These are phyloP conservation scores for Leishmania arabica DNA, from an alignment of 208 protist species.

Conservation along the genomic window DNA sequence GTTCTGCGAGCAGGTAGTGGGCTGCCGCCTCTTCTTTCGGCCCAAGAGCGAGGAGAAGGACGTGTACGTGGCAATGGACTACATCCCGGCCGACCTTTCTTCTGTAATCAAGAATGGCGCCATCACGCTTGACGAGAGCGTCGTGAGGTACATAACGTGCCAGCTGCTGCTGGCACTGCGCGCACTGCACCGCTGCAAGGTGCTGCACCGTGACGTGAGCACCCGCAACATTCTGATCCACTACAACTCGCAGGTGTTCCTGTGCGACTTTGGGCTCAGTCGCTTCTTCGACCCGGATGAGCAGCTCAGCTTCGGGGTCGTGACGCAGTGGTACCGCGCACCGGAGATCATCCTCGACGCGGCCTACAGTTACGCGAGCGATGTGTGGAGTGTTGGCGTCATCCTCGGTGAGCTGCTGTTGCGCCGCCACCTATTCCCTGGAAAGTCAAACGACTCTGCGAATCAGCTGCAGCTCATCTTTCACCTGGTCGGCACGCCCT, in stretches of 20 bases:
- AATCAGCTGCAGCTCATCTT: slow-evolving; percentile 95
- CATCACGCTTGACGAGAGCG: slow-evolving; percentile 77
- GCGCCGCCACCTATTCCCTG: slow-evolving; percentile 90
- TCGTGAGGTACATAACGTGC: slow-evolving; percentile 86
- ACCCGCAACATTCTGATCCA: slow-evolving; percentile 92
- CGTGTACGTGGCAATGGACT: slow-evolving; percentile 93
- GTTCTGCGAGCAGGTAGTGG: slow-evolving; percentile 89
- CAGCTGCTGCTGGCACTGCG: slow-evolving; percentile 89
- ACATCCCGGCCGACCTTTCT: slow-evolving; percentile 85
- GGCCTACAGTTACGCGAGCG: slow-evolving; percentile 81
- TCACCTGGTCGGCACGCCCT: slow-evolving; percentile 94
- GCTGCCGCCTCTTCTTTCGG: slow-evolving; percentile 88
- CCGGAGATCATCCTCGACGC: slow-evolving; percentile 93
- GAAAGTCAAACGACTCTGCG: slow-evolving; percentile 93
- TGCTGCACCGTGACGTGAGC: slow-evolving; percentile 88
- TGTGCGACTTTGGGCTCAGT: slow-evolving; percentile 93
- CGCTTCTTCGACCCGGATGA: slow-evolving; percentile 93
- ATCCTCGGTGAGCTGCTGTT: slow-evolving; percentile 93
- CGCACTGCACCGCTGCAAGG: slow-evolving; percentile 84
- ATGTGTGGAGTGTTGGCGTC: slow-evolving; percentile 92
- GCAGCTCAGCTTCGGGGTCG: slow-evolving; percentile 91
- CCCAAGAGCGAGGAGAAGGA: slow-evolving; percentile 90
- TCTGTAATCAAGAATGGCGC: slow-evolving; percentile 78
- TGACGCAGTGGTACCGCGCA: slow-evolving; percentile 93
- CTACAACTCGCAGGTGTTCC: slow-evolving; percentile 84